These are phyloP conservation scores for Pseudomonodictys pantanalensis DNA, from an alignment of 495 filamentous ascomycete species.

Conservation along the genomic window DNA sequence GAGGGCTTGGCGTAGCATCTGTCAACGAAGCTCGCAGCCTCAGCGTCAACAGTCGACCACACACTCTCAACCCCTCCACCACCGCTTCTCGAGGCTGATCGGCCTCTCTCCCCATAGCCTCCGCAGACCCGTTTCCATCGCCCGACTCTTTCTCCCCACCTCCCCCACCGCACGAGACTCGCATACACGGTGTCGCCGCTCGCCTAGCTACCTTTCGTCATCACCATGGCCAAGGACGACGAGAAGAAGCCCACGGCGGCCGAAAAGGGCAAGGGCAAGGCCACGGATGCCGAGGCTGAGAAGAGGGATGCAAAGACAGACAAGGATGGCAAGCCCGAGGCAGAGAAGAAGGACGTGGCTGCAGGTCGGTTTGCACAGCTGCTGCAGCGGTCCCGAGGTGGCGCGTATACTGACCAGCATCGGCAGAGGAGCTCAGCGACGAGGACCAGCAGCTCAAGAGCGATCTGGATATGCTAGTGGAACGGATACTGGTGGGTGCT, in stretches of 20 bases:
- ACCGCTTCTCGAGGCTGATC: no score
- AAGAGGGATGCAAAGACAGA: conserved; percentile 64
- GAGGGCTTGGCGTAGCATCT: conserved; percentile 1
- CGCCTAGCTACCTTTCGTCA: conserved; percentile 28
- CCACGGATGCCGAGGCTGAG: conserved; percentile 59
- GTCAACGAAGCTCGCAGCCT: conserved; percentile 1
- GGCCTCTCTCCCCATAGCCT: not conserved
- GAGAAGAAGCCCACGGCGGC: conserved; percentile 70
- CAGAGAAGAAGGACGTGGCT: conserved; percentile 58
- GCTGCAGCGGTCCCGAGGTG: not conserved
- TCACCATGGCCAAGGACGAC: conserved; percentile 84
- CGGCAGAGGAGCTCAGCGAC: conserved; percentile 83
- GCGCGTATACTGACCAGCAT: conserved; percentile 20
- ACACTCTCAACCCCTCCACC: not conserved
- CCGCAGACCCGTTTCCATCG: not conserved
- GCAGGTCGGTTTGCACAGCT: conserved; percentile 36
- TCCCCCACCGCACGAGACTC: not conserved
- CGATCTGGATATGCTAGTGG: conserved; percentile 97
- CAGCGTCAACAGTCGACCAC: conserved; percentile 3
- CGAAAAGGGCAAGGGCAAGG: conserved; percentile 85
- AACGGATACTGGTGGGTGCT: conserved; percentile 76
- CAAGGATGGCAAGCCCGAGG: conserved; percentile 63
- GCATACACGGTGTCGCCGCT: conserved; percentile 16
- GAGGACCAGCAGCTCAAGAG: conserved; percentile 97
- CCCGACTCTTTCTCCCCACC: not conserved